Percentiles rank a stretch among this genome's conserved stretches.
These are phyloP conservation scores for Biscutella auriculata DNA, from an alignment of 441 rosid genomes.

Conservation along the genomic window DNA sequence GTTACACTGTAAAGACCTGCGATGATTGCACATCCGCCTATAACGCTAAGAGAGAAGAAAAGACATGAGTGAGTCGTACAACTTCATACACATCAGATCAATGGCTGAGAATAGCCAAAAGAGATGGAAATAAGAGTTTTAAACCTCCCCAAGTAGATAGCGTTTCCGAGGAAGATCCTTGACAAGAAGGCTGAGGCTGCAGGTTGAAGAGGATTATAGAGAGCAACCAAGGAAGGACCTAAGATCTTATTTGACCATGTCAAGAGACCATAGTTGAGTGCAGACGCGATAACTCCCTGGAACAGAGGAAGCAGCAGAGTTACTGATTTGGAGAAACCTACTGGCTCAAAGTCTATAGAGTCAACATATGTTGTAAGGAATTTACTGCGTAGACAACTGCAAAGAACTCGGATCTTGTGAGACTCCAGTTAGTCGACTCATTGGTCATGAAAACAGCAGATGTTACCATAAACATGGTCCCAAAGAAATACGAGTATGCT, in stretches of 20 bases:
- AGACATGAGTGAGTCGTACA: slow-evolving; percentile 15
- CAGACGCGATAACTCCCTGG: slow-evolving; percentile 81
- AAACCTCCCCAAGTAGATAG: slow-evolving; percentile 95
- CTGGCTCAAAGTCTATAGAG: not conserved
- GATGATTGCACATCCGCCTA: slow-evolving; percentile 78
- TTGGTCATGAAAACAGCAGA: slow-evolving; percentile 51
- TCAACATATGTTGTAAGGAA: slow-evolving; percentile 11
- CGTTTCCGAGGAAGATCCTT: slow-evolving; percentile 84
- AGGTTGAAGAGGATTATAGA: slow-evolving; percentile 96
- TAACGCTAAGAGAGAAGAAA: slow-evolving; percentile 32
- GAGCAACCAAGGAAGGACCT: slow-evolving; percentile 94
- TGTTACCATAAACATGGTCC: slow-evolving; percentile 64
- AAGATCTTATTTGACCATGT: slow-evolving; percentile 97
- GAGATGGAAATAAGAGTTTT: not conserved
- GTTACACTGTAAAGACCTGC: slow-evolving; percentile 86
- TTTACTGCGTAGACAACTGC: slow-evolving; percentile 93
- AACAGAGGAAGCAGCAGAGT: not conserved
- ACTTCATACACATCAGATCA: not conserved
- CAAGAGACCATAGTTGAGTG: slow-evolving; percentile 79
- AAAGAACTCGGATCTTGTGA: slow-evolving; percentile 65
- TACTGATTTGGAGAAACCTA: not conserved
- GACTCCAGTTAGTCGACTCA: slow-evolving; percentile 69
- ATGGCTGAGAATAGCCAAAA: not conserved
- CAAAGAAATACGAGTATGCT: slow-evolving; percentile 80
- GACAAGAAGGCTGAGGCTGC: slow-evolving; percentile 84